Percentiles rank a stretch among this genome's conserved stretches.
Evolutionary conservation across 2,329 filamentous ascomycete species (phyloP).

Genomic region (Penicillium palitans): DNA sequence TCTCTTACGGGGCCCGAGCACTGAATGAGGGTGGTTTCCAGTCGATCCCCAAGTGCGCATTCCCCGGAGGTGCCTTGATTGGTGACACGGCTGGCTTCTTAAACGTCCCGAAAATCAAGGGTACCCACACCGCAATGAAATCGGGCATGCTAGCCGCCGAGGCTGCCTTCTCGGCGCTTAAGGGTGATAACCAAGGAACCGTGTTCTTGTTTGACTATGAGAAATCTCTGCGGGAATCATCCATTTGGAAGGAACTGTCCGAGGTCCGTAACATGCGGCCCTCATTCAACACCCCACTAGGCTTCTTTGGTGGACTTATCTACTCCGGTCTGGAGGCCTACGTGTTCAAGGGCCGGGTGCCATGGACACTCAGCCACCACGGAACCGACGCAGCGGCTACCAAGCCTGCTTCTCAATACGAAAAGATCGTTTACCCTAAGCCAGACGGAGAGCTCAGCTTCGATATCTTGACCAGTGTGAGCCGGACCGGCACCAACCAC

Average conservation of each 20-base stretch:
- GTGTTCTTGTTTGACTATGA: slow-evolving; percentile 96
- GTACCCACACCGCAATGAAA: slow-evolving; percentile 96
- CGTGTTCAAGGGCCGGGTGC: slow-evolving; percentile 76
- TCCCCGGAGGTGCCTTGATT: slow-evolving; percentile 92
- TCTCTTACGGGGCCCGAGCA: slow-evolving; percentile 90
- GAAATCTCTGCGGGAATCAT: slow-evolving; percentile 77
- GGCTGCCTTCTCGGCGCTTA: slow-evolving; percentile 77
- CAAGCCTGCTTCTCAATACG: slow-evolving; percentile 72
- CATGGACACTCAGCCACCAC: slow-evolving; percentile 91
- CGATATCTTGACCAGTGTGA: slow-evolving; percentile 93
- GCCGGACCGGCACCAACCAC: slow-evolving; percentile 93
- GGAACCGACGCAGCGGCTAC: slow-evolving; percentile 75
- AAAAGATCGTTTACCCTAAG: slow-evolving; percentile 95
- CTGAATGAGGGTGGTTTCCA: slow-evolving; percentile 95
- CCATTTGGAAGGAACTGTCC: slow-evolving; percentile 91
- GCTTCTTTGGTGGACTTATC: slow-evolving; percentile 82
- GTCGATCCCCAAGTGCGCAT: slow-evolving; percentile 94
- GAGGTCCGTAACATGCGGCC: slow-evolving; percentile 97
- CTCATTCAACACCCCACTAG: slow-evolving; percentile 84
- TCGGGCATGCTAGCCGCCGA: slow-evolving; percentile 96
- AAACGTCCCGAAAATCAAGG: slow-evolving; percentile 98
- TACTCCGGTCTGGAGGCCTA: slow-evolving; percentile 95
- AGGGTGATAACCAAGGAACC: slow-evolving; percentile 58
- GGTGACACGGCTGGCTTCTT: slow-evolving; percentile 95
- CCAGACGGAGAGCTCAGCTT: slow-evolving; percentile 94